Conservation (phyloP, 2,329 filamentous ascomycete species). For the Zymoseptoria ardabiliae region DNA sequence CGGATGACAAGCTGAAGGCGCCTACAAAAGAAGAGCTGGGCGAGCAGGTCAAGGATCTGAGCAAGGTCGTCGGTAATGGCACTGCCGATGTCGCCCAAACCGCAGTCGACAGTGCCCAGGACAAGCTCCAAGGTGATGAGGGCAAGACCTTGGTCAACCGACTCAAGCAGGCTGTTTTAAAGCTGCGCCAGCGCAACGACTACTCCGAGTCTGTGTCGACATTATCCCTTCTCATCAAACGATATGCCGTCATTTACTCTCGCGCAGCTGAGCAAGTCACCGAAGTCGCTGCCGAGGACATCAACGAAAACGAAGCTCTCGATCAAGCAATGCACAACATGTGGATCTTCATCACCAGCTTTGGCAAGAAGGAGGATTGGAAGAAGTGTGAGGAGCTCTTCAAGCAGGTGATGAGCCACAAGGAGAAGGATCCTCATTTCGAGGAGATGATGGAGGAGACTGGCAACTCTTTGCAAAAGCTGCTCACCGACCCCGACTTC, state of each 20-base stretch:
- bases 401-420: conserved; percentile 64
- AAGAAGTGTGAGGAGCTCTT: conserved; percentile 62
- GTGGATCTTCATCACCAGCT: conserved; percentile 71
- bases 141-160: conserved; percentile 65
- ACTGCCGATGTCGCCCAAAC: conserved; percentile 45
- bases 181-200: conserved; percentile 67
- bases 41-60: conserved; percentile 37
- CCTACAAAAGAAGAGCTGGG: conserved; percentile 58
- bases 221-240: conserved; percentile 64
- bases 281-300: conserved; percentile 59
- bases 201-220: conserved; percentile 83
- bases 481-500: conserved; percentile 80
- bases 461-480: conserved; percentile 66
- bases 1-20: conserved; percentile 42
- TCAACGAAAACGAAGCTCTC: conserved; percentile 65
- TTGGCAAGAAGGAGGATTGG: conserved; percentile 71
- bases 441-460: conserved; percentile 68
- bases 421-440: conserved; percentile 71
- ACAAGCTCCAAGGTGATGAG: conserved; percentile 67
- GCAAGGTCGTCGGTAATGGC: conserved; percentile 40
- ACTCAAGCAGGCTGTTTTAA: conserved; percentile 67
- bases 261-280: conserved; percentile 61
- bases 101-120: conserved; percentile 61
- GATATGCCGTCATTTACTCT: conserved; percentile 72
- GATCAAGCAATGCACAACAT: conserved; percentile 72